phyloP scores from a whole-genome alignment of 2,329 filamentous ascomycete species.

The Arthroderma sp. region DNA sequence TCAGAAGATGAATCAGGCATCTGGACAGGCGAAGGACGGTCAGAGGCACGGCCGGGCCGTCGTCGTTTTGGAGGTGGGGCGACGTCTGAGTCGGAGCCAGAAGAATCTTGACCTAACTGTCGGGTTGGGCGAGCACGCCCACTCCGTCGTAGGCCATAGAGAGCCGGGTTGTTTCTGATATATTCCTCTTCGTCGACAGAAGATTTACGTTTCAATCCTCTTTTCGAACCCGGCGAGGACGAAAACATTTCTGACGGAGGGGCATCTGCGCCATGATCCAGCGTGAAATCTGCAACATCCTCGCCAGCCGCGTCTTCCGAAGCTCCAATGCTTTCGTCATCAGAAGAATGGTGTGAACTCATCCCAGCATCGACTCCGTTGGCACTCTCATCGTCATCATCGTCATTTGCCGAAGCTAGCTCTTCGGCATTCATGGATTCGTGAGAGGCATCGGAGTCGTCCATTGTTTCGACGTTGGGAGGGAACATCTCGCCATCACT shows the following conservation, averaged over 20 bases:
- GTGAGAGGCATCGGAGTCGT: constrained; percentile 5
- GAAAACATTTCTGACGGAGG: constrained; percentile 5
- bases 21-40: constrained; percentile 34
- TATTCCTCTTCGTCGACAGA: constrained; percentile 63
- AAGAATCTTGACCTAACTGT: constrained; percentile 51
- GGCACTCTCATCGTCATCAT: neutral
- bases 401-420: constrained; percentile 14
- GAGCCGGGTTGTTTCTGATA: constrained; percentile 81
- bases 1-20: constrained; percentile 54
- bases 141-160: constrained; percentile 89
- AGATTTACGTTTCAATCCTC: constrained; percentile 62
- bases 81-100: constrained; percentile 62
- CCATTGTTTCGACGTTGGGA: neutral
- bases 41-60: constrained; percentile 38
- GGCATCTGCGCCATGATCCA: constrained; percentile 36
- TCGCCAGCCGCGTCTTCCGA: constrained; percentile 45
- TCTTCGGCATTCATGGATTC: constrained; percentile 8
- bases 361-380: constrained; percentile 6
- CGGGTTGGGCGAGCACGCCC: constrained; percentile 53
- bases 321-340: constrained; percentile 31
- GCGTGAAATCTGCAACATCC: constrained; percentile 60
- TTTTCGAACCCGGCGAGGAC: constrained; percentile 47
- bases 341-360: constrained; percentile 39
- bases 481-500: neutral
- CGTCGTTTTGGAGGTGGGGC: constrained; percentile 32